These are phyloP conservation scores for Pseudovirgaria hyperparasitica DNA, from an alignment of 2,329 filamentous ascomycete species.

Conservation along the genomic window DNA sequence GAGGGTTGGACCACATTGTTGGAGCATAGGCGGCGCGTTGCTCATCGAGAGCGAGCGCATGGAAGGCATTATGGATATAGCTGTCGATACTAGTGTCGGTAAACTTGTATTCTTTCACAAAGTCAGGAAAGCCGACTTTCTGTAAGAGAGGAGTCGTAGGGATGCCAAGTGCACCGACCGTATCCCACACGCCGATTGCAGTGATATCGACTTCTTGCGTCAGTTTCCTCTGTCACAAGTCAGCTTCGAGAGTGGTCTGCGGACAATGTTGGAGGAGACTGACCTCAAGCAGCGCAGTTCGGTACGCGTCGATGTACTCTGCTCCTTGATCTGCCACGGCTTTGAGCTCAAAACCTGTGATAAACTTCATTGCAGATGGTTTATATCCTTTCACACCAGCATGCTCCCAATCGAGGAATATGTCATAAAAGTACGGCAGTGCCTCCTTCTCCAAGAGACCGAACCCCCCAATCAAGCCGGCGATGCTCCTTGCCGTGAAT, in stretches of 20 bases:
- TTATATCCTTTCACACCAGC: constrained; percentile 6
- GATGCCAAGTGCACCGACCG: constrained; percentile 35
- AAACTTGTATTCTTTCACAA: constrained; percentile 18
- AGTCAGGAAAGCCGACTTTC: constrained; percentile 23
- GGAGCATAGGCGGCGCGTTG: constrained; percentile 41
- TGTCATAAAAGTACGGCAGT: constrained; percentile 7
- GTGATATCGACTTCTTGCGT: constrained; percentile 34
- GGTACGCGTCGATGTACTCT: constrained; percentile 17
- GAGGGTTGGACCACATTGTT: constrained; percentile 37
- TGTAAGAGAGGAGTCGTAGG: constrained; percentile 25
- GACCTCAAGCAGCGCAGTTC: constrained; percentile 23
- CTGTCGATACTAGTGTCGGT: constrained; percentile 31
- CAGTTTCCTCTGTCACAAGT: constrained; percentile 13
- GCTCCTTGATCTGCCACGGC: constrained; percentile 2
- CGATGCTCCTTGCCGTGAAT: constrained; percentile 28
- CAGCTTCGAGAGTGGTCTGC: constrained; percentile 1
- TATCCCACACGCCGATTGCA: constrained; percentile 41
- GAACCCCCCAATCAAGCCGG: constrained; percentile 10
- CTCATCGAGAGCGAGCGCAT: constrained; percentile 47
- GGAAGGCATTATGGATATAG: constrained; percentile 44
- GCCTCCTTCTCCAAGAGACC: constrained; percentile 9
- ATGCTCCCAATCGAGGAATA: constrained; percentile 9
- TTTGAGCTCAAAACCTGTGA: constrained; percentile 3
- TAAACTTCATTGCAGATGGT: constrained; percentile 1
- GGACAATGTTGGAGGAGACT: constrained; percentile 2